Evolutionary conservation across 768 basidiomycete genomes (phyloP), one percentile per base, ranked within the genome.

Genomic region (Russula virescens): DNA sequence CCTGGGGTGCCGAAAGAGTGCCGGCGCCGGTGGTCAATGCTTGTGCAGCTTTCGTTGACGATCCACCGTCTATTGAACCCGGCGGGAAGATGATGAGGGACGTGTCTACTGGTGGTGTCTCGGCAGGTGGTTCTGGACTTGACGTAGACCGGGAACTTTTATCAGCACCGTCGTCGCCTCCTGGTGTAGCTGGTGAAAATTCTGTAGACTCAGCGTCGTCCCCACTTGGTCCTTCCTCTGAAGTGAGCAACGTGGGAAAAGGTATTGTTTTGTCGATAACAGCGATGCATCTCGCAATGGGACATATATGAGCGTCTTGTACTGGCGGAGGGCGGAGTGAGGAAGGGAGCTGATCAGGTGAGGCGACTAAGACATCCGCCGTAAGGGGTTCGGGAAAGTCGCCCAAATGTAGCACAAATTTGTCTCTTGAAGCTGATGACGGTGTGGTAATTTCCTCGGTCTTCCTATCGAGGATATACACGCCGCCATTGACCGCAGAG

Each of bases 71-170:
- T 9, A 89, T 69, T 0, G 84, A 81, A 1, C 75, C 76, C 1
- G 92, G 93, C 0, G 92, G 89, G 66, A 93, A 91, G 5, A 93
- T 79, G 6, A 94, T 70, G 16, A 93, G 71, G 2, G 79, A 81
- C 18, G 88, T 86, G 69, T 94, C 91, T 14, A 82, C 66, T 16
- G 72, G 58, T 16, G 61, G 13, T 16, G 21, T 52, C 16, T 57
- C 60, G 0, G 47, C 40, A 25, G 52, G 43, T 47, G 23, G 19
- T 45, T 60, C 59, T 19, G 56, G 16, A 16, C 3, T 35, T 21
- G 48, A 23, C 6, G 49, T 35, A 56, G 49, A 42, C 47, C 47
- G 45, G 11, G 46, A 25, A 9, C 16, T 49, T 40, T 5, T 13
- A 31, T 19, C 52, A 21, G 9, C 23, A 10, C 45, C 19, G 8